Conservation (phyloP, 129 eudicot species). For the Lactuca sativa region DNA sequence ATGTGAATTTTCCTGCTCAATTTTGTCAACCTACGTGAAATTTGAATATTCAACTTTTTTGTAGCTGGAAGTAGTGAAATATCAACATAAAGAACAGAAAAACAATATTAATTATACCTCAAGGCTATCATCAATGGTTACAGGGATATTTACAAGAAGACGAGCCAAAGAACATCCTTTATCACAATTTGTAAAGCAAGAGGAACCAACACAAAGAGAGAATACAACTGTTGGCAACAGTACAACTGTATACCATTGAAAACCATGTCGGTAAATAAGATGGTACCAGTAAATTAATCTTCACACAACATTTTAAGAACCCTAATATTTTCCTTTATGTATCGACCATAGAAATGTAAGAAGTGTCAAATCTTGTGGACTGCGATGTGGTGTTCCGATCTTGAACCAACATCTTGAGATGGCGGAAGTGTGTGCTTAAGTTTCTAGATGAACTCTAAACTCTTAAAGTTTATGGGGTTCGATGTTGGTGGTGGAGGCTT, state of each 20-base stretch:
- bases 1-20: slow-evolving; percentile 43
- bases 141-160: slow-evolving; percentile 40
- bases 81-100: slow-evolving; percentile 5
- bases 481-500: too few relatives aligned
- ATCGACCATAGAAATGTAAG: slow-evolving; percentile 18
- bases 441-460: too few relatives aligned
- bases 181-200: slow-evolving; percentile 40
- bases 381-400: too few relatives aligned
- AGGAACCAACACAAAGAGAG: slow-evolving; percentile 76
- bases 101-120: slow-evolving; percentile 41
- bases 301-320: slow-evolving; percentile 6
- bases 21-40: slow-evolving; percentile 52
- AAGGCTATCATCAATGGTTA: slow-evolving; percentile 32
- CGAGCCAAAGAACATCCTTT: slow-evolving; percentile 31
- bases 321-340: background rate
- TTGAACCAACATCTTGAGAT: too few relatives aligned
- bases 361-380: too few relatives aligned
- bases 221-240: slow-evolving; percentile 73
- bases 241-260: slow-evolving; percentile 56
- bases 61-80: slow-evolving; percentile 17
- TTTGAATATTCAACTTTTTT: slow-evolving; percentile 33
- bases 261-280: slow-evolving; percentile 51
- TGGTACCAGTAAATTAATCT: slow-evolving; percentile 4
- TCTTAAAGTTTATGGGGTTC: too few relatives aligned
- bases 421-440: too few relatives aligned